Base-by-base conservation (phyloP, 768 basidiomycete species). In the Pulveroboletus sp. region DNA sequence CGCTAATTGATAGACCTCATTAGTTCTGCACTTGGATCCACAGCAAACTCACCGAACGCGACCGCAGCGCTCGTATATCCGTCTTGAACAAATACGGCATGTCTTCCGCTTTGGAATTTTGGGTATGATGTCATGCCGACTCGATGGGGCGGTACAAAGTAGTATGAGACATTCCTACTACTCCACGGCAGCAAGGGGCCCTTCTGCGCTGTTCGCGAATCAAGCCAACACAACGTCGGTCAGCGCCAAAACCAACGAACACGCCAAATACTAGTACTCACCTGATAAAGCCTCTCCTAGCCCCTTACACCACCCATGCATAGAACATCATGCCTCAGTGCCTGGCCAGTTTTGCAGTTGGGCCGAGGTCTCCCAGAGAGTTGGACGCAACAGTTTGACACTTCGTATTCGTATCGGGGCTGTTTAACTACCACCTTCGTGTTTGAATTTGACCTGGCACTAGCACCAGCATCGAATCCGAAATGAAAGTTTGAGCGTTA, bases 1-100 rank as follows among this genome's bases (percentile, higher is more conserved):
- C 20, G 20, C 23, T 11, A 12, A 19, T 6, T 6, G 16, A 21
- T 24, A 23, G n/a, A 25, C 38, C 21, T 4, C 10, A 45, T 46
- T 34, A 36, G 45, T 37, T 16, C 32, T 34, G 23, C 25, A 16
- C 24, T n/a, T 16, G 33, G 31, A 24, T 19, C 16, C 24, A 45
- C 45, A 44, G 42, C 37, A 58, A 37, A 7, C 47, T 33, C 35
- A 44, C 47, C 36, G 16, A 20, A 14, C 11, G 33, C 21, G 8
- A 31, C 34, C 20, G 12, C 36, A 17, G 34, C 16, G 34, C 34
- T 16, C 34, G 13, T 31, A 33, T 13, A 12, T 20, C 19, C 20
- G 9, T 37, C 36, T 37, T 20, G 11, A 37, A 20, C 19, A 37
- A 20, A 37, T 21, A 20, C 36, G 20, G 20, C 20, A 8, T 19